These are phyloP conservation scores for Globisporangium okanoganense DNA, from an alignment of 352 stramenopile genomes.

Conservation along the genomic window DNA sequence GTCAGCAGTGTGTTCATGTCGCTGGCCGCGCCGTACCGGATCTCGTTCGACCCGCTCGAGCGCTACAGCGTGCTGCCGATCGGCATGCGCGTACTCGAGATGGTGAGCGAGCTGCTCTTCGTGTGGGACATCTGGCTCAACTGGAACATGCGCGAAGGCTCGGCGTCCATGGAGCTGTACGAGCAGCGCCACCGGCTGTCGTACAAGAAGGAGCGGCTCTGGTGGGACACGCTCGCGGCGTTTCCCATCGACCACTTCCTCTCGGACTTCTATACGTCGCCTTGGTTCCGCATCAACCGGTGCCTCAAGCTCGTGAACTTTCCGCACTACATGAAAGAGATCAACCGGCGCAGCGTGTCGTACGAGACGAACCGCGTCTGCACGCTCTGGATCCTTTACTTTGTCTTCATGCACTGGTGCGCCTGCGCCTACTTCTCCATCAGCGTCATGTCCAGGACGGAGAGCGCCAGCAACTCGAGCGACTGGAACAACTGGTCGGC, in stretches of 20 bases:
- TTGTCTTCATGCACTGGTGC: slow-evolving; percentile 52
- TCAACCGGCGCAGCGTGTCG: slow-evolving; percentile 42
- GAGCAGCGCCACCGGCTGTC: slow-evolving; percentile 33
- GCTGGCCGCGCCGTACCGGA: slow-evolving; percentile 46
- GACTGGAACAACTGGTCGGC: slow-evolving; percentile 44
- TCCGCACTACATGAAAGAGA: slow-evolving; percentile 48
- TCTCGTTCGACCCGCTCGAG: slow-evolving; percentile 43
- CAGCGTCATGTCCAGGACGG: slow-evolving; percentile 6
- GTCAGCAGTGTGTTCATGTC: slow-evolving; percentile 37
- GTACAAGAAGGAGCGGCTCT: slow-evolving; percentile 34
- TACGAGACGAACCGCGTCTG: slow-evolving; percentile 47
- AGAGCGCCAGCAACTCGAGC: background rate
- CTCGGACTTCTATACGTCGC: slow-evolving; percentile 41
- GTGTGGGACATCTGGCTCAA: slow-evolving; percentile 60
- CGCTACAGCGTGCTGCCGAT: slow-evolving; percentile 18
- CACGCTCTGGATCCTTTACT: slow-evolving; percentile 36
- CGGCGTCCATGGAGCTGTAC: slow-evolving; percentile 50
- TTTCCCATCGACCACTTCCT: slow-evolving; percentile 60
- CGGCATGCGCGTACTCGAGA: slow-evolving; percentile 27
- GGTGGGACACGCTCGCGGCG: slow-evolving; percentile 34
- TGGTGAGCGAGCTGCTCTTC: slow-evolving; percentile 41
- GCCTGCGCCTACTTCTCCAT: slow-evolving; percentile 43
- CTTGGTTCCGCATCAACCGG: slow-evolving; percentile 38
- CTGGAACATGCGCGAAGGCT: slow-evolving; percentile 52
- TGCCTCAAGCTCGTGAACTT: slow-evolving; percentile 56